phyloP scores from a whole-genome alignment of 2,329 filamentous ascomycete genomes.

The Colletotrichum sojae region DNA sequence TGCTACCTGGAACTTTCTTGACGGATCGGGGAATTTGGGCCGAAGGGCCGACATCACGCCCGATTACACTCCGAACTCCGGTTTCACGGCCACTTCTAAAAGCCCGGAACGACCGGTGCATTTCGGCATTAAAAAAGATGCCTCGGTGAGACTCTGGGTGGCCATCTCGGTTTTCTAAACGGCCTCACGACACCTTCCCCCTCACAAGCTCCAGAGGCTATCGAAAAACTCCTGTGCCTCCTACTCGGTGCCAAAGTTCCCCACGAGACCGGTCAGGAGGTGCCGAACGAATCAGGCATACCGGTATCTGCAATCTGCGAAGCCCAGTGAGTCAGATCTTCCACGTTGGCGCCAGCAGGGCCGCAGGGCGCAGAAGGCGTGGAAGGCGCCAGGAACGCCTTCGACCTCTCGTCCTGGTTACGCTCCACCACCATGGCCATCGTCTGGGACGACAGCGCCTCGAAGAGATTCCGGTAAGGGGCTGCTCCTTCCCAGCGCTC shows the following conservation, averaged over 20 bases:
- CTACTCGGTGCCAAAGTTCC: slow-evolving; percentile 7
- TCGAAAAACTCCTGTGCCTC: slow-evolving; percentile 4
- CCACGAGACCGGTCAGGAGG: background rate
- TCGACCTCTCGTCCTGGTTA: background rate
- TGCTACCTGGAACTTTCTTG: no score
- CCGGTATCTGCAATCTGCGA: slow-evolving; percentile 1
- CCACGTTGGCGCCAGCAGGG: background rate
- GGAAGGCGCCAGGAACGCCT: background rate
- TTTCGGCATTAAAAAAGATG: no score
- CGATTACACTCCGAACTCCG: no score
- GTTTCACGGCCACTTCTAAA: no score
- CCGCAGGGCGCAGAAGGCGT: background rate
- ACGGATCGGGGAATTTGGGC: no score
- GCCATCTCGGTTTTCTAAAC: no score
- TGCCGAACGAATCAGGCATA: slow-evolving; percentile 4
- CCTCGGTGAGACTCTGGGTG: no score
- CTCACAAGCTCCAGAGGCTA: slow-evolving; percentile 2
- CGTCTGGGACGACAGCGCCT: slow-evolving; percentile 45
- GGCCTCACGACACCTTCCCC: no score
- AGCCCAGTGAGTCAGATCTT: slow-evolving; percentile 18
- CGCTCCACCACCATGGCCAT: slow-evolving; percentile 43
- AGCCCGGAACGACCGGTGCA: no score
- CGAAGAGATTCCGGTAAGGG: slow-evolving; percentile 52
- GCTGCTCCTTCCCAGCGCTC: slow-evolving; percentile 49
- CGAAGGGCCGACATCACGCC: no score